These are phyloP conservation scores for Echinochloa phyllopogon DNA, from an alignment of 176 grass and related monocot genomes.

Conservation along the genomic window DNA sequence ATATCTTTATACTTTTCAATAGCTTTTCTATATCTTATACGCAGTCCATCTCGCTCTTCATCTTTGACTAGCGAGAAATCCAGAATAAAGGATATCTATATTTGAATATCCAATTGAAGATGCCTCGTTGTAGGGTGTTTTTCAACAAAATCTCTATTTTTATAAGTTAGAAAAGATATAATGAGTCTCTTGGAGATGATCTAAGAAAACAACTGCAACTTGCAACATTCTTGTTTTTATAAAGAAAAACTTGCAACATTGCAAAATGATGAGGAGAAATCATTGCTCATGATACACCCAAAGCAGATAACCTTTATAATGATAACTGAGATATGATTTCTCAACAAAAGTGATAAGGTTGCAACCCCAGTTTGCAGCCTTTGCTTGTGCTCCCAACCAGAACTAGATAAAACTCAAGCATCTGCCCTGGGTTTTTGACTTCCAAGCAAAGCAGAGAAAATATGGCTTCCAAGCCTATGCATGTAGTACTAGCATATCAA, in stretches of 20 bases:
- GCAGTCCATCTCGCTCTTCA: too few species aligned
- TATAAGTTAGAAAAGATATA: too few species aligned
- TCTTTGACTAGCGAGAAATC: too few species aligned
- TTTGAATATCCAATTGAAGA: too few species aligned
- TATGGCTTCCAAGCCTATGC: not conserved
- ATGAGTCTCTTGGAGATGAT: too few species aligned
- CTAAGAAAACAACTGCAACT: slow-evolving; percentile 21
- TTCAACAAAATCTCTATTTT: too few species aligned
- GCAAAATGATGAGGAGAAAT: slow-evolving; percentile 33
- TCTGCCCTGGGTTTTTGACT: slow-evolving; percentile 34
- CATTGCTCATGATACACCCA: slow-evolving; percentile 20
- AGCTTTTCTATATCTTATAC: too few species aligned
- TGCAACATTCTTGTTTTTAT: not conserved
- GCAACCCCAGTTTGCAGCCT: not conserved
- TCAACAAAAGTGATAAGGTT: slow-evolving; percentile 47
- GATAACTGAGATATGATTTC: slow-evolving; percentile 23
- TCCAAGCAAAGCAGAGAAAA: slow-evolving; percentile 24
- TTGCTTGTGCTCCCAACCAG: slow-evolving; percentile 45
- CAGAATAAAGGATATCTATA: too few species aligned
- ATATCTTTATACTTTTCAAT: too few species aligned
- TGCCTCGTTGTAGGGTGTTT: too few species aligned
- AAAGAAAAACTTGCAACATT: slow-evolving; percentile 17
- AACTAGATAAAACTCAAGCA: slow-evolving; percentile 33
- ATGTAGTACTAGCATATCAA: slow-evolving; percentile 19
- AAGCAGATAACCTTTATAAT: slow-evolving; percentile 46